A percentile compares a stretch with the other conserved stretches of the same genome.
Evolutionary conservation across 352 stramenopile species (phyloP).

Genomic region (Phytophthora kernoviae): DNA sequence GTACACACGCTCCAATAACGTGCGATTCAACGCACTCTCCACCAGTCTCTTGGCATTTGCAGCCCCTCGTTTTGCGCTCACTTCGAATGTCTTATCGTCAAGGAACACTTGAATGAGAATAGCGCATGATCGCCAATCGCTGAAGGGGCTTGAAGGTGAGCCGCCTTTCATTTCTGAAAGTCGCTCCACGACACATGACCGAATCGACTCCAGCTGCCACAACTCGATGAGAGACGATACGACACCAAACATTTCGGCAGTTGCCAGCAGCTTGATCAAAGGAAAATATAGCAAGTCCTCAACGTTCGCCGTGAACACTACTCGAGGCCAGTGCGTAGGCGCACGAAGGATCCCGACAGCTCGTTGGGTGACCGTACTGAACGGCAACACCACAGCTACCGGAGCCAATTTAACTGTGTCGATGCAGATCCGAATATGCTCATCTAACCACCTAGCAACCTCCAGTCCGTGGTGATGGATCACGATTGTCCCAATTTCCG

Average conservation of each 20-base stretch:
- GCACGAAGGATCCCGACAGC: slow-evolving; percentile 46
- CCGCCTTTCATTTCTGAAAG: slow-evolving; percentile 21
- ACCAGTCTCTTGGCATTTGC: slow-evolving; percentile 32
- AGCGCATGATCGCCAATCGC: slow-evolving; percentile 37
- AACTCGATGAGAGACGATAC: slow-evolving; percentile 44
- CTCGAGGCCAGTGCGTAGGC: slow-evolving; percentile 32
- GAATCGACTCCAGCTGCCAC: slow-evolving; percentile 34
- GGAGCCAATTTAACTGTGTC: slow-evolving; percentile 41
- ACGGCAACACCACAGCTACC: slow-evolving; percentile 49
- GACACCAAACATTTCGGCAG: slow-evolving; percentile 37
- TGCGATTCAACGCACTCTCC: slow-evolving; percentile 42
- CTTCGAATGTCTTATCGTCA: slow-evolving; percentile 44
- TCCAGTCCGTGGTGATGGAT: slow-evolving; percentile 57
- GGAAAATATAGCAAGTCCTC: slow-evolving; percentile 53
- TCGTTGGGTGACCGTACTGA: slow-evolving; percentile 37
- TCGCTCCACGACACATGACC: slow-evolving; percentile 23
- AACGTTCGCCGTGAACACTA: slow-evolving; percentile 52
- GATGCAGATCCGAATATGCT: slow-evolving; percentile 38
- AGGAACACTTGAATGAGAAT: slow-evolving; percentile 44
- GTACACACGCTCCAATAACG: slow-evolving; percentile 45
- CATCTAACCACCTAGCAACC: slow-evolving; percentile 50
- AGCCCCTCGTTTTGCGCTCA: slow-evolving; percentile 29
- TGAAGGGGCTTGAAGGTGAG: slow-evolving; percentile 27
- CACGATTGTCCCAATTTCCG: slow-evolving; percentile 14
- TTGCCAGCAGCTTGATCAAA: slow-evolving; percentile 45